A percentile compares a stretch with the other conserved stretches of the same genome.
phyloP scores from a whole-genome alignment of 495 filamentous ascomycete species.

The Penicillium maclennaniae region DNA sequence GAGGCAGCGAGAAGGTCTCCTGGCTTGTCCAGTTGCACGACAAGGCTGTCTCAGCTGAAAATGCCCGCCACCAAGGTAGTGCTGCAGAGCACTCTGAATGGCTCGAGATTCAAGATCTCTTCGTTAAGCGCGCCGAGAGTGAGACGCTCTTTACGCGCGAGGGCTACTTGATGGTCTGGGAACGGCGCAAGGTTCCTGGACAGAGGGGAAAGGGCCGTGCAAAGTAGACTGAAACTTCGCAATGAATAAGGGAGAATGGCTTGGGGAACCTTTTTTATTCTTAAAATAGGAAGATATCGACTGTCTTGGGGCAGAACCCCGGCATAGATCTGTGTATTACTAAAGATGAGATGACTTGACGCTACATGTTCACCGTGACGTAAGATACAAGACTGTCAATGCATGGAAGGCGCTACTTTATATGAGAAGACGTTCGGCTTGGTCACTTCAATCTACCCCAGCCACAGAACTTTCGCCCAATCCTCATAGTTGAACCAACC shows the following conservation, averaged over 20 bases:
- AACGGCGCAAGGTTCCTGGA: slow-evolving; percentile 62
- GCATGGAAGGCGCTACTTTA: not conserved
- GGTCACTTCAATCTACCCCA: slow-evolving; percentile 41
- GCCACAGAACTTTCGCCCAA: slow-evolving; percentile 43
- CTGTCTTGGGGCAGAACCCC: not conserved
- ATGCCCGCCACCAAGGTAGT: slow-evolving; percentile 28
- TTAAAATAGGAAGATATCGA: not conserved
- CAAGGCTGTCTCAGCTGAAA: slow-evolving; percentile 43
- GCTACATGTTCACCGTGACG: not conserved
- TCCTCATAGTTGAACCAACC: slow-evolving; percentile 40
- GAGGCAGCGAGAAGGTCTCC: slow-evolving; percentile 48
- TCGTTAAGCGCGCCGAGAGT: slow-evolving; percentile 77
- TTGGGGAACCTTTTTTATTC: not conserved
- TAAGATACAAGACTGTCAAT: not conserved
- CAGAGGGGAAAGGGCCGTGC: slow-evolving; percentile 41
- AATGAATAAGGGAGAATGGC: not conserved
- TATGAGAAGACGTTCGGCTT: not conserved
- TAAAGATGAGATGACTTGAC: slow-evolving; percentile 10
- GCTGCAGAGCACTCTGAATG: slow-evolving; percentile 59
- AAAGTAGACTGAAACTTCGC: slow-evolving; percentile 3
- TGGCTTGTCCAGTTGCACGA: slow-evolving; percentile 59
- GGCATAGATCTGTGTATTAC: slow-evolving; percentile 1
- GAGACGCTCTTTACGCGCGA: slow-evolving; percentile 90
- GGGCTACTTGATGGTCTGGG: slow-evolving; percentile 95
- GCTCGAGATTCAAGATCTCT: slow-evolving; percentile 91